phyloP scores from a whole-genome alignment of 1,284 basidiomycete species.

The Volvariella surrecta region DNA sequence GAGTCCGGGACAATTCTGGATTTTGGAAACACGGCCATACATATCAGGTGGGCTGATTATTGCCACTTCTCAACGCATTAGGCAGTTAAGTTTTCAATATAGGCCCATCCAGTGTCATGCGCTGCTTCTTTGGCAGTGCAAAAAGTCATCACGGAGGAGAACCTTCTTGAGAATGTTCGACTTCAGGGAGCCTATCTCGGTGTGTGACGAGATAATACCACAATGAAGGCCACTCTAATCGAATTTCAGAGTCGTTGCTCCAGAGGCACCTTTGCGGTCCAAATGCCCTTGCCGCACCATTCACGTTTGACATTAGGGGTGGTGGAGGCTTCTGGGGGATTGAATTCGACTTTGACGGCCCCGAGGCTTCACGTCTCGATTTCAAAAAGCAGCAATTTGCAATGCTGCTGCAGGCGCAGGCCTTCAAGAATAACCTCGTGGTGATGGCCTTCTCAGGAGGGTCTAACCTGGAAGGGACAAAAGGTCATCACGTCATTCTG shows the following conservation, averaged over 20 bases:
- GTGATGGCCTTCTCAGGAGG: slow-evolving; percentile 68
- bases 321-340: slow-evolving; percentile 76
- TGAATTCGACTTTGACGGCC: slow-evolving; percentile 62
- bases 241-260: slow-evolving; percentile 37
- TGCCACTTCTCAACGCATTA: slow-evolving; percentile 4
- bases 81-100: slow-evolving; percentile 6
- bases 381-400: slow-evolving; percentile 49
- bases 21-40: slow-evolving; percentile 82
- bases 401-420: slow-evolving; percentile 54
- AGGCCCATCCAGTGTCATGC: slow-evolving; percentile 68
- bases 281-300: slow-evolving; percentile 50
- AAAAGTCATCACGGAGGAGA: slow-evolving; percentile 57
- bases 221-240: too few relatives aligned
- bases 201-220: slow-evolving; percentile 10
- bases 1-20: slow-evolving; percentile 56
- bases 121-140: slow-evolving; percentile 78
- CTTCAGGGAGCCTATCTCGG: slow-evolving; percentile 56
- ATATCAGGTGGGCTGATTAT: slow-evolving; percentile 49
- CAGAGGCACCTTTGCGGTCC: slow-evolving; percentile 42
- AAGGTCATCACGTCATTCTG: slow-evolving; percentile 62
- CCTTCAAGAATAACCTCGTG: slow-evolving; percentile 56
- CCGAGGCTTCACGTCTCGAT: slow-evolving; percentile 32
- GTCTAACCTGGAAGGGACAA: slow-evolving; percentile 58
- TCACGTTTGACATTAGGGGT: slow-evolving; percentile 69
- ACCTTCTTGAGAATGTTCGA: slow-evolving; percentile 60